Percentiles rank a stretch among this genome's conserved stretches.
phyloP scores from a whole-genome alignment of 2,329 filamentous ascomycete species.

The Xylaria hypoxylon region DNA sequence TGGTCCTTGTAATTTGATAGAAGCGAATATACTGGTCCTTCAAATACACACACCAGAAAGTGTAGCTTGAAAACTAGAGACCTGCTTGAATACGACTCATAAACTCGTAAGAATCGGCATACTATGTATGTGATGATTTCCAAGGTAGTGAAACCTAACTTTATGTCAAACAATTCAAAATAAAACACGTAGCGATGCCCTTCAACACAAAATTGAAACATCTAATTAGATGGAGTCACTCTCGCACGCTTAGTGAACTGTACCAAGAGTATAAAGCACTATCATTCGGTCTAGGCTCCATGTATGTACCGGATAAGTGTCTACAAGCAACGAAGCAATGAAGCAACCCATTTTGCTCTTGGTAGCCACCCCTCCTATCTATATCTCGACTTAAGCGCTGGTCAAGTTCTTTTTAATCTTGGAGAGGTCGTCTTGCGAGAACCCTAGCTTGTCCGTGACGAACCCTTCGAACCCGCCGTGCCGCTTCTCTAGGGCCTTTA shows the following conservation, averaged over 20 bases:
- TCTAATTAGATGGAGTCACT: not conserved
- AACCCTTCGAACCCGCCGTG: constrained; percentile 65
- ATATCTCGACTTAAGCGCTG: constrained; percentile 14
- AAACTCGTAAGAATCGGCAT: too few relatives aligned
- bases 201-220: not conserved
- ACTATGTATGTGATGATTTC: too few relatives aligned
- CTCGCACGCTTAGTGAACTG: too few relatives aligned
- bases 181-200: not conserved
- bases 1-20: too few relatives aligned
- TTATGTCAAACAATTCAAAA: too few relatives aligned
- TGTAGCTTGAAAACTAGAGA: too few relatives aligned
- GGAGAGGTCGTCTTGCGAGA: constrained; percentile 59
- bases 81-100: too few relatives aligned
- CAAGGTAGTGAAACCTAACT: too few relatives aligned
- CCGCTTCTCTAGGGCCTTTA: constrained; percentile 56
- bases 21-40: too few relatives aligned
- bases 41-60: too few relatives aligned
- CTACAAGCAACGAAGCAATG: not conserved
- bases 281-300: constrained; percentile 6
- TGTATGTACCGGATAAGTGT: not conserved
- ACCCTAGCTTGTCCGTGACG: constrained; percentile 58
- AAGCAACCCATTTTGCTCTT: constrained; percentile 1
- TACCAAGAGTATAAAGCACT: too few relatives aligned
- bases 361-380: not conserved
- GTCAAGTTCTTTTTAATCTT: constrained; percentile 61